phyloP scores from a whole-genome alignment of 495 filamentous ascomycete species.

The Hyaloscypha finlandica region DNA sequence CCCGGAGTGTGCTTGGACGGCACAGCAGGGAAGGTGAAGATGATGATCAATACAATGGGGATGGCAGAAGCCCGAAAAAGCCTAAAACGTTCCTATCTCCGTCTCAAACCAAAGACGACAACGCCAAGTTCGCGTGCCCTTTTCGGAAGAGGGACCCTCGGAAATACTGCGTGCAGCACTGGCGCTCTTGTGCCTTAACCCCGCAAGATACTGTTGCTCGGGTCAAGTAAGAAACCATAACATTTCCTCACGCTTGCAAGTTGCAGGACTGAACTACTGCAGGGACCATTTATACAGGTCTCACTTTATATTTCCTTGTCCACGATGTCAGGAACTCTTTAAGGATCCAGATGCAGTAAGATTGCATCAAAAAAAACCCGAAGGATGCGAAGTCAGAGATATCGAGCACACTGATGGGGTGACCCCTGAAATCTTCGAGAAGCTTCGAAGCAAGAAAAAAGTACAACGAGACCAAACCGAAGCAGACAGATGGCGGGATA shows the following conservation, averaged over 20 bases:
- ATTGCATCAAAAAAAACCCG: slow-evolving; percentile 12
- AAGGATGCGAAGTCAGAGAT: slow-evolving; percentile 19
- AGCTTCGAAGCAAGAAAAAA: slow-evolving; percentile 28
- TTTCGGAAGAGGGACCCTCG: slow-evolving; percentile 21
- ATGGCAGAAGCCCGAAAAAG: slow-evolving; percentile 5
- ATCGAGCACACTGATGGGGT: slow-evolving; percentile 25
- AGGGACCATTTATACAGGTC: slow-evolving; percentile 26
- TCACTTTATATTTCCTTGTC: slow-evolving; percentile 22
- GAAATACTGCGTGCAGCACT: slow-evolving; percentile 8
- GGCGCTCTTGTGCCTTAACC: slow-evolving; percentile 18
- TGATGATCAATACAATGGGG: slow-evolving; percentile 47
- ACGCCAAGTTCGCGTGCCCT: slow-evolving; percentile 17
- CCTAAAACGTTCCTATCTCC: not conserved
- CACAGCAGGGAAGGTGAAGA: slow-evolving; percentile 36
- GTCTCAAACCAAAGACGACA: not conserved
- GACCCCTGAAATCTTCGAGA: slow-evolving; percentile 8
- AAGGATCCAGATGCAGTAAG: slow-evolving; percentile 15
- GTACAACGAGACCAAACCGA: slow-evolving; percentile 21
- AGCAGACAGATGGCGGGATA: slow-evolving; percentile 27
- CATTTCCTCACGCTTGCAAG: not conserved
- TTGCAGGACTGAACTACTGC: not conserved
- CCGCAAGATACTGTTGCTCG: slow-evolving; percentile 21
- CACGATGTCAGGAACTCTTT: slow-evolving; percentile 24
- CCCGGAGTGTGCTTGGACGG: slow-evolving; percentile 5
- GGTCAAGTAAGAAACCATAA: slow-evolving; percentile 15